These are phyloP conservation scores for Dryas octopetala DNA, from an alignment of 306 rosid genomes.

Conservation along the genomic window DNA sequence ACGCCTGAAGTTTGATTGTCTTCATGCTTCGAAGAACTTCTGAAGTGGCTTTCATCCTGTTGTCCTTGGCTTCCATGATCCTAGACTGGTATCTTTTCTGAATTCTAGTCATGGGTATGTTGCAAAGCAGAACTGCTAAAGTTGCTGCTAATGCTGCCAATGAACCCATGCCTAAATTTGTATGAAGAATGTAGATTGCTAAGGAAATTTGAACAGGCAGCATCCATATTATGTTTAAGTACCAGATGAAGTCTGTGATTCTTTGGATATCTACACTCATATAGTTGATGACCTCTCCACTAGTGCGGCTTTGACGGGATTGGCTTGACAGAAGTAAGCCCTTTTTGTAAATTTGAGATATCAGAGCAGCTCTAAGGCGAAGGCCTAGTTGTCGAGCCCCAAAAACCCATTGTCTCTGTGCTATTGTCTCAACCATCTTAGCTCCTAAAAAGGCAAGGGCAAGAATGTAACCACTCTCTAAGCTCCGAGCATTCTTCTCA, in stretches of 20 bases:
- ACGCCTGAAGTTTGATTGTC: conserved; percentile 91
- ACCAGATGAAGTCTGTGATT: conserved; percentile 86
- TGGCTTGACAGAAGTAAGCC: conserved; percentile 64
- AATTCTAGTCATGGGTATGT: conserved; percentile 73
- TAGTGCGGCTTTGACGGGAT: conserved; percentile 71
- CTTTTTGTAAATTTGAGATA: conserved; percentile 72
- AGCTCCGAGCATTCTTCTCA: conserved; percentile 46
- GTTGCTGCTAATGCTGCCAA: conserved; percentile 77
- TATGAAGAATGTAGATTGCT: conserved; percentile 69
- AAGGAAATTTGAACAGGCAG: conserved; percentile 82
- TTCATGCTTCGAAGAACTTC: conserved; percentile 79
- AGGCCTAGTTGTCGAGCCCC: conserved; percentile 95
- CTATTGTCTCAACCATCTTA: conserved; percentile 70
- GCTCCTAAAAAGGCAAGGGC: conserved; percentile 71
- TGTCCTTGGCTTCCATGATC: conserved; percentile 94
- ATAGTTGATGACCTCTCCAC: conserved; percentile 92
- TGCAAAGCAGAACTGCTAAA: conserved; percentile 62
- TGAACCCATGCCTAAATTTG: conserved; percentile 77
- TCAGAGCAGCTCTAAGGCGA: conserved; percentile 78
- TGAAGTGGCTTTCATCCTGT: conserved; percentile 85
- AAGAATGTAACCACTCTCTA: conserved; percentile 65
- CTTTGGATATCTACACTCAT: conserved; percentile 97
- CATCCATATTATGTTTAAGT: conserved; percentile 81
- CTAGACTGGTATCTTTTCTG: conserved; percentile 74
- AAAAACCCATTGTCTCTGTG: conserved; percentile 95